Conservation (phyloP, 2,329 filamentous ascomycete species). For the Orbilia oligospora region DNA sequence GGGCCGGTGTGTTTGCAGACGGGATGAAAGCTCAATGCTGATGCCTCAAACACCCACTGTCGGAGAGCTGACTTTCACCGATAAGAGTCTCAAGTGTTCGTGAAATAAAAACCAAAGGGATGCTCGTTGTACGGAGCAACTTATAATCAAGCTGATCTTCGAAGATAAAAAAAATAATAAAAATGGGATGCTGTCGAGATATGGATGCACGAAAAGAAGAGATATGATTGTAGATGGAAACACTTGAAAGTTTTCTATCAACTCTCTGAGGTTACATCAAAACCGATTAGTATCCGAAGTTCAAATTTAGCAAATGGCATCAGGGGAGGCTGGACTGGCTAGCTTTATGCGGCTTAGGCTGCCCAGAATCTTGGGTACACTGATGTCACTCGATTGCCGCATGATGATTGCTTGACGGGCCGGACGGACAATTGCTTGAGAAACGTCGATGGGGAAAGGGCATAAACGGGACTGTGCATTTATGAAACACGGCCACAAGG, state of each 20-base stretch:
- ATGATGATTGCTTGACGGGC: conserved; percentile 15
- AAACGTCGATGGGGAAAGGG: background rate
- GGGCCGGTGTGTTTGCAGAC: conserved; percentile 6
- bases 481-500: background rate
- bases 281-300: background rate
- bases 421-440: conserved; percentile 14
- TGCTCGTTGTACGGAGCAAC: background rate
- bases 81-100: background rate
- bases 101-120: conserved; percentile 1
- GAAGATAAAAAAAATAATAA: no score
- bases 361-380: conserved; percentile 9
- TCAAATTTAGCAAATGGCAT: conserved; percentile 30
- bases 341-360: conserved; percentile 15
- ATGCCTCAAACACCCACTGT: conserved; percentile 16
- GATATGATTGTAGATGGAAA: conserved; percentile 19
- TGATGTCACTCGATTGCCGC: conserved; percentile 25
- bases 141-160: background rate
- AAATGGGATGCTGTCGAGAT: background rate
- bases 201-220: background rate
- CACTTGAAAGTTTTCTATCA: conserved; percentile 3
- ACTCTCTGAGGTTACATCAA: conserved; percentile 19
- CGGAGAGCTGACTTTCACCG: background rate
- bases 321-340: conserved; percentile 26
- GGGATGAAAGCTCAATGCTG: background rate
- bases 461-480: background rate